Base-by-base conservation (phyloP, 345 rosid genomes). In the Cochlearia excelsa region DNA sequence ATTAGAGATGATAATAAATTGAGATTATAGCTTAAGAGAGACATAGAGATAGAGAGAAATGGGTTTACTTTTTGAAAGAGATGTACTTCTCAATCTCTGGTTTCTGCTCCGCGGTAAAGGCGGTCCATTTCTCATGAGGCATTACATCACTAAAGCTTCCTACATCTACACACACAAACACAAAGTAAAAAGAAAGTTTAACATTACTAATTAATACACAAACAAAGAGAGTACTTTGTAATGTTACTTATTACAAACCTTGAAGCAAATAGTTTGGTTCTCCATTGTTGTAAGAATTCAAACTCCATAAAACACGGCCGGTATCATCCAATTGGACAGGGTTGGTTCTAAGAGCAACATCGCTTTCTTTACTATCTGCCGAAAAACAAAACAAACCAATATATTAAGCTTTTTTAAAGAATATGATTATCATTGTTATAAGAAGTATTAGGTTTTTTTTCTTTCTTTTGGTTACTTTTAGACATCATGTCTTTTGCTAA, bases 301-400 rank as follows among this genome's bases (percentile, higher is more conserved):
- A 54, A 58, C 60, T 88, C 98, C 98, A 92, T 56, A 92, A 77
- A 42, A 61, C 61, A 42, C 26, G 75, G 9, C 89, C 93, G 26
- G 78, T 73, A 3, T 11, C 69, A 64, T 82, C 96, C 69, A 72
- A 4, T n/a, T 75, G 30, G 8, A 84, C 55, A 30, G 83, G 76
- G 39, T 67, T 87, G 3, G 79, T 82, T 78, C 95, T 84, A 71
- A 88, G 74, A 68, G 86, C 87, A 80, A 78, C 87, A 47, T 76
- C 84, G 57, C 74, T 69, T 75, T 79, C 75, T 66, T 63, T 73
- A 39, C 47, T 64, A 69, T 63, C 84, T 86, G 76, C 72, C 23
- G 23, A 53, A 26, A 38, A 35, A 61, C 27, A 3, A 34, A 34
- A 34, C 37, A 34, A 34, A 34, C 4, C 37, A 34, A 34, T 6